These are phyloP conservation scores for Ottelia alismoides DNA, from an alignment of 106 monocot genomes.

Conservation along the genomic window DNA sequence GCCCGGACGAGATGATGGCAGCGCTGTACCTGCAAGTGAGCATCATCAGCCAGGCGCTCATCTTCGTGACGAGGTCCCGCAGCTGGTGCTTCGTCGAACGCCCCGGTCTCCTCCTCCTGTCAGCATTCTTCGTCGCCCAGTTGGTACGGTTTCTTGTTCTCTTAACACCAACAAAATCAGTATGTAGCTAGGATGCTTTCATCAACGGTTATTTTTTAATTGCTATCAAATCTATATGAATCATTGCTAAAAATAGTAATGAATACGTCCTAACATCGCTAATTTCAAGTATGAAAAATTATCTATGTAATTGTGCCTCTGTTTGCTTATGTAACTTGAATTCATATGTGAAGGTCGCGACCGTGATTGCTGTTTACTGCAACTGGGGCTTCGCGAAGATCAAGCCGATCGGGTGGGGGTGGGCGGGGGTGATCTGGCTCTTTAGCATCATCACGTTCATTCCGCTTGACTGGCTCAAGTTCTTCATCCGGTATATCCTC, in stretches of 20 bases:
- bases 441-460: constrained; percentile 64
- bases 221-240: too few relatives aligned
- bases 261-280: too few relatives aligned
- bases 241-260: too few relatives aligned
- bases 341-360: constrained; percentile 44
- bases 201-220: too few relatives aligned
- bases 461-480: constrained; percentile 73
- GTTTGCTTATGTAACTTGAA: too few relatives aligned
- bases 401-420: constrained; percentile 84
- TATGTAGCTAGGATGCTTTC: too few relatives aligned
- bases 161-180: too few relatives aligned
- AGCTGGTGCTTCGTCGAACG: constrained; percentile 15
- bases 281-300: too few relatives aligned
- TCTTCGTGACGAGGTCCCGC: constrained; percentile 19
- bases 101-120: constrained; percentile 11
- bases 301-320: too few relatives aligned
- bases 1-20: constrained; percentile 9
- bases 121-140: constrained; percentile 14
- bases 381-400: constrained; percentile 88
- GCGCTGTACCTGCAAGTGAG: constrained; percentile 23
- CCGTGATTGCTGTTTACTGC: constrained; percentile 77
- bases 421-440: constrained; percentile 95
- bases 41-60: constrained; percentile 23
- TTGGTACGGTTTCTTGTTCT: too few relatives aligned
- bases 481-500: constrained; percentile 68